These are phyloP conservation scores for Mrakia blollopis DNA, from an alignment of 768 basidiomycete genomes.

Conservation along the genomic window DNA sequence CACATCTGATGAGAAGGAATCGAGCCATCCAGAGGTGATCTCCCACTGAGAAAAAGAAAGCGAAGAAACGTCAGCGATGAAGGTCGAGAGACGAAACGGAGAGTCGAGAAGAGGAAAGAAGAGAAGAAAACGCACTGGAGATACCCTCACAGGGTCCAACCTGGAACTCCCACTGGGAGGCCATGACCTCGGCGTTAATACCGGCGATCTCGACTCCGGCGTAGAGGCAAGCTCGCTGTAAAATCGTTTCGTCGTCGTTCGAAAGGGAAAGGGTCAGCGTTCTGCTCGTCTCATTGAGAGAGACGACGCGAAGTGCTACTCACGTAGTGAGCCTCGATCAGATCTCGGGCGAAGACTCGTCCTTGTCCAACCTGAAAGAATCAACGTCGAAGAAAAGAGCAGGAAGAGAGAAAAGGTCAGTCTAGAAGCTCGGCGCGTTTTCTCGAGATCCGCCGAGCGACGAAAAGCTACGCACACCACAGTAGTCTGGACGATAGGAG, in stretches of 20 bases:
- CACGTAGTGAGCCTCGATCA: constrained; percentile 93
- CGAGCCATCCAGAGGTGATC: constrained; percentile 98
- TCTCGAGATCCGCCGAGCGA: background rate
- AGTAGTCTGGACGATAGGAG: constrained; percentile 62
- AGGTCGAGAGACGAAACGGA: background rate
- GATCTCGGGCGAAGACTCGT: constrained; percentile 96
- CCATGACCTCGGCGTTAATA: constrained; percentile 99
- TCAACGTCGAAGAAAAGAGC: background rate
- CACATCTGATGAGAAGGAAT: constrained; percentile 88
- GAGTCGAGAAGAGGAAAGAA: background rate
- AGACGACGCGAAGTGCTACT: constrained; percentile 21
- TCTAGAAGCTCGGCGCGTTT: background rate
- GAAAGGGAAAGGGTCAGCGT: background rate
- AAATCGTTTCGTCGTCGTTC: constrained; percentile 1
- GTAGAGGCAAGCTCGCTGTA: constrained; percentile 63
- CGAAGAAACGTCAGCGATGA: background rate
- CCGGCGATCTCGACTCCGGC: constrained; percentile 95
- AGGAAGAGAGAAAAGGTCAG: background rate
- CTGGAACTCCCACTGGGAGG: constrained; percentile 99
- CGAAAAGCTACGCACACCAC: constrained; percentile 55
- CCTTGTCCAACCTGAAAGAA: constrained; percentile 68
- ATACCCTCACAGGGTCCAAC: constrained; percentile 98
- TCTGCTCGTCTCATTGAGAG: constrained; percentile 10
- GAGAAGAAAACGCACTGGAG: constrained; percentile 92
- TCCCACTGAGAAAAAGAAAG: constrained; percentile 60